Evolutionary conservation across 108 stramenopile genomes (phyloP).

Genomic region (Fistulifera solaris): DNA sequence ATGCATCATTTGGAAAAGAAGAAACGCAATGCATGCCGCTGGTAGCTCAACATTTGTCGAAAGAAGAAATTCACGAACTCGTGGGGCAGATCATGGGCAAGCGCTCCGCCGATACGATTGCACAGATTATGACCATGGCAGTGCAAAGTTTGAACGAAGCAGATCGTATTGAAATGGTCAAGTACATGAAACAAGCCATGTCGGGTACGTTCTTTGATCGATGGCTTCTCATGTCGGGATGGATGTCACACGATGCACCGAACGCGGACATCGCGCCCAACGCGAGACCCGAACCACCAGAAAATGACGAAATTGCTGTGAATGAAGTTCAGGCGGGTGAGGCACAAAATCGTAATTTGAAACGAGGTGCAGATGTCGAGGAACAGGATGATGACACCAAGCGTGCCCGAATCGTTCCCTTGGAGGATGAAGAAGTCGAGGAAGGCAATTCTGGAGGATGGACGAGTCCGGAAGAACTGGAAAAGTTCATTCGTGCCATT

Average conservation of each 20-base stretch:
- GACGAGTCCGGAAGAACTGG: conserved; percentile 65
- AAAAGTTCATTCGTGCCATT: conserved; percentile 76
- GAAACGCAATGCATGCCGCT: conserved; percentile 84
- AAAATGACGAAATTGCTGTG: too few species aligned
- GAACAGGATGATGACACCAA: neutral
- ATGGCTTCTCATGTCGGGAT: conserved; percentile 79
- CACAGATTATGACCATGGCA: conserved; percentile 87
- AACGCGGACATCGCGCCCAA: neutral
- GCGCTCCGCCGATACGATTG: conserved; percentile 68
- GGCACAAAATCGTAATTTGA: neutral
- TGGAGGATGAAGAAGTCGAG: too few species aligned
- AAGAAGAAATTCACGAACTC: conserved; percentile 72
- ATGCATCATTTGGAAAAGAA: conserved; percentile 76
- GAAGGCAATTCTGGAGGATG: conserved; percentile 5
- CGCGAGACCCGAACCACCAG: neutral
- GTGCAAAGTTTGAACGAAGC: conserved; percentile 72
- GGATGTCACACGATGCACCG: conserved; percentile 27
- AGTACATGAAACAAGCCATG: conserved; percentile 87
- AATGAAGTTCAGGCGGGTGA: neutral
- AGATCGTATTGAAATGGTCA: conserved; percentile 77
- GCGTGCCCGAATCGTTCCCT: neutral
- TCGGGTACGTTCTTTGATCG: conserved; percentile 84
- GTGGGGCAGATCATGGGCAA: conserved; percentile 90
- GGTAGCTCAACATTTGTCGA: conserved; percentile 72
- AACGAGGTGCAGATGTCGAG: neutral